Percentiles rank a stretch among this genome's conserved stretches.
Evolutionary conservation across 306 rosid genomes (phyloP).

Genomic region (Vigna angularis): DNA sequence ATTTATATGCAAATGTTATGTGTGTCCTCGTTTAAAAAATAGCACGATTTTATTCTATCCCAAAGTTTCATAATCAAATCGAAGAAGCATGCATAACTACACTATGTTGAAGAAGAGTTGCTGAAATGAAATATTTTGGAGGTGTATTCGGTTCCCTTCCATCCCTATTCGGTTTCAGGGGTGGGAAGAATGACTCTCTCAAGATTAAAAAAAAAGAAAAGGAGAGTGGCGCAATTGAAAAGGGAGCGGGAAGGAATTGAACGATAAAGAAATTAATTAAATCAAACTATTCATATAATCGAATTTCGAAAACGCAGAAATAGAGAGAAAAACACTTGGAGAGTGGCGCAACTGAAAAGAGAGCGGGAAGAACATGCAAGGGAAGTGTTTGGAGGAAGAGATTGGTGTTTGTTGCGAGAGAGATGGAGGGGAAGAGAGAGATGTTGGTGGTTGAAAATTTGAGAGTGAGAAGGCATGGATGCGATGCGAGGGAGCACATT

Average conservation of each 20-base stretch:
- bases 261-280: neutral
- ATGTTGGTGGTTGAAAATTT: slow-evolving; percentile 38
- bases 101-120: no score
- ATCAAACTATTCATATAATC: neutral
- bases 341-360: neutral
- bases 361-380: neutral
- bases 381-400: slow-evolving; percentile 34
- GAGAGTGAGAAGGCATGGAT: slow-evolving; percentile 56
- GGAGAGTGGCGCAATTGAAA: no score
- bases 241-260: neutral
- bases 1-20: no score
- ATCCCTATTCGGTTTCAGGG: no score
- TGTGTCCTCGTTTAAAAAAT: no score
- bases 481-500: slow-evolving; percentile 6
- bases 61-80: no score
- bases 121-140: no score
- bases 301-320: neutral
- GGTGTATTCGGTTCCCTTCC: no score
- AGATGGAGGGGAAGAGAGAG: slow-evolving; percentile 30
- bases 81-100: no score
- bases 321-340: slow-evolving; percentile 19
- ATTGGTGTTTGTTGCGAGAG: slow-evolving; percentile 34
- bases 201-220: no score
- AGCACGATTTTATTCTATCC: no score
- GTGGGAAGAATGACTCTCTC: no score